Evolutionary conservation across 371 early-diverging fungal species (phyloP).

Genomic region (Synchytrium microbalum): DNA sequence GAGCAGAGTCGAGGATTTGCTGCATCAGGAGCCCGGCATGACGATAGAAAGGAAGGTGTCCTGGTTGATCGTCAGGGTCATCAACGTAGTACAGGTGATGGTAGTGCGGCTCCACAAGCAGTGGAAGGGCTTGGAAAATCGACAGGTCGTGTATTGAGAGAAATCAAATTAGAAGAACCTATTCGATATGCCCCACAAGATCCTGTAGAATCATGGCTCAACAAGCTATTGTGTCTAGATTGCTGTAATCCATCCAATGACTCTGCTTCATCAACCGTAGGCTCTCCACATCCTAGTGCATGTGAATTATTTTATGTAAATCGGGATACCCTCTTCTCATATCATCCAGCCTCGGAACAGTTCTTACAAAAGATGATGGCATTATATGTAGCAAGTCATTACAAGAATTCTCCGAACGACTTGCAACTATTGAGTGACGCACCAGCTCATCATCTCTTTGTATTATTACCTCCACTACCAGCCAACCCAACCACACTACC

Average conservation of each 20-base stretch:
- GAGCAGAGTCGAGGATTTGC: conserved; percentile 79
- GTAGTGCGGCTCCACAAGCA: conserved; percentile 28
- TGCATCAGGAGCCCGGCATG: conserved; percentile 17
- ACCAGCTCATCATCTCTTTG: conserved; percentile 97
- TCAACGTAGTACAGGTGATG: conserved; percentile 29
- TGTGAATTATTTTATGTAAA: conserved; percentile 95
- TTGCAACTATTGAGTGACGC: conserved; percentile 95
- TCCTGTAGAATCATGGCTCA: conserved; percentile 95
- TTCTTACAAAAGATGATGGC: conserved; percentile 97
- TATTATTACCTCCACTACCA: conserved; percentile 83
- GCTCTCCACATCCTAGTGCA: conserved; percentile 88
- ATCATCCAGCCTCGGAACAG: conserved; percentile 91
- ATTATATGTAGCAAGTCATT: conserved; percentile 96
- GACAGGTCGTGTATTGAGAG: conserved; percentile 68
- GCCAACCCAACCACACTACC: conserved; percentile 61
- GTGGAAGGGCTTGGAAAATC: conserved; percentile 23
- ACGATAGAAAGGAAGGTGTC: conserved; percentile 31
- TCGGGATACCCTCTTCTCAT: conserved; percentile 84
- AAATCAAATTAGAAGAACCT: conserved; percentile 88
- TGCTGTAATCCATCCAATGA: conserved; percentile 42
- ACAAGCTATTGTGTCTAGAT: conserved; percentile 90
- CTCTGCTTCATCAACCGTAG: conserved; percentile 31
- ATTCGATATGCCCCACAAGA: conserved; percentile 93
- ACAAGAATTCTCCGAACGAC: conserved; percentile 99
- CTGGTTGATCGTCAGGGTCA: conserved; percentile 51